These are phyloP conservation scores for Wickerhamomyces pijperi DNA, from an alignment of 805 yeast species.

Conservation along the genomic window DNA sequence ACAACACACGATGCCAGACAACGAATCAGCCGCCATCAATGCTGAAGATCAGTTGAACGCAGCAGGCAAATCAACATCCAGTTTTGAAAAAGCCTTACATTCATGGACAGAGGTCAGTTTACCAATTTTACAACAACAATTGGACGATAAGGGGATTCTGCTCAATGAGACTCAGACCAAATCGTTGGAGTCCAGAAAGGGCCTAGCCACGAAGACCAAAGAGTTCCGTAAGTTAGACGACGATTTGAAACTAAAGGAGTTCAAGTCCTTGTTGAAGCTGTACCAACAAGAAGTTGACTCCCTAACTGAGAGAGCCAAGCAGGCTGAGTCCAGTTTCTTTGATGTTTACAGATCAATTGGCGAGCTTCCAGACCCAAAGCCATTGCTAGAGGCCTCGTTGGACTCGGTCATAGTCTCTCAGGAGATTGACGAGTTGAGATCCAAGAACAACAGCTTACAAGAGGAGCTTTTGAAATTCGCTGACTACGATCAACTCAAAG, in stretches of 20 bases:
- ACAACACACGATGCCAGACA: too few relatives aligned
- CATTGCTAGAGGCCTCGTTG: conserved; percentile 59
- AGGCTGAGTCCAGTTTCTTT: conserved; percentile 62
- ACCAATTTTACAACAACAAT: conserved; percentile 52
- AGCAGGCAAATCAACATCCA: neutral
- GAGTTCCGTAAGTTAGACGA: conserved; percentile 65
- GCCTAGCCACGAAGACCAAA: conserved; percentile 76
- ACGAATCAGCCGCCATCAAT: too few relatives aligned
- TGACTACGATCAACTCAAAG: conserved; percentile 70
- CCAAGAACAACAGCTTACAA: conserved; percentile 39
- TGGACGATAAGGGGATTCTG: conserved; percentile 67
- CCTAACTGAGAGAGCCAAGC: conserved; percentile 67
- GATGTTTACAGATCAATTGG: conserved; percentile 65
- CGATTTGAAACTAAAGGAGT: conserved; percentile 50
- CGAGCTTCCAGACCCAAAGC: conserved; percentile 90
- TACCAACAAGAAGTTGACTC: conserved; percentile 86
- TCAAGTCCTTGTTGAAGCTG: conserved; percentile 55
- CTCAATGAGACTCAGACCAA: conserved; percentile 59
- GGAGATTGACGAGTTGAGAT: conserved; percentile 39
- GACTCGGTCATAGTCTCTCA: conserved; percentile 47
- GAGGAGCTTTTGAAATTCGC: conserved; percentile 54
- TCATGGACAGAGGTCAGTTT: conserved; percentile 71
- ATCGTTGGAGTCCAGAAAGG: conserved; percentile 63
- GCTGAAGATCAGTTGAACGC: too few relatives aligned
- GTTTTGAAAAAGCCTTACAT: conserved; percentile 39